phyloP scores from a whole-genome alignment of 1,284 basidiomycete species.

The Pterulicium gracile region DNA sequence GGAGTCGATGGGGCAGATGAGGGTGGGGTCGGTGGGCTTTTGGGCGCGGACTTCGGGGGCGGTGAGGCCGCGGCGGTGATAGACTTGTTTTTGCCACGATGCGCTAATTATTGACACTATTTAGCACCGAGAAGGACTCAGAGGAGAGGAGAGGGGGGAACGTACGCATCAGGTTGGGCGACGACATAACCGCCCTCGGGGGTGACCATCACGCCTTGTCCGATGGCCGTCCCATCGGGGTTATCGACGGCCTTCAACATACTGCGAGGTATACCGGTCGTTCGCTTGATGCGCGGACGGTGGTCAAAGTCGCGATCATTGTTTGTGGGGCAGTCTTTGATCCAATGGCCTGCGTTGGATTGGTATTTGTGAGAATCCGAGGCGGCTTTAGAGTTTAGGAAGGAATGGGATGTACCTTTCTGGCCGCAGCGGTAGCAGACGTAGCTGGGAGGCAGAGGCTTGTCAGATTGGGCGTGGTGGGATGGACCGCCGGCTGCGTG shows the following conservation, averaged over 20 bases:
- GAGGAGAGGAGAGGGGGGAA: constrained; percentile 12
- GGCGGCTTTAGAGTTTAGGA: constrained; percentile 17
- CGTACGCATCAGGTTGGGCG: constrained; percentile 86
- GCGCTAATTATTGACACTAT: constrained; percentile 34
- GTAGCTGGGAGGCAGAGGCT: constrained; percentile 83
- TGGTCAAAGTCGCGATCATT: constrained; percentile 93
- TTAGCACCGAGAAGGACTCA: constrained; percentile 4
- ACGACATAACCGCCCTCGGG: constrained; percentile 95
- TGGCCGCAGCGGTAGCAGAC: constrained; percentile 99
- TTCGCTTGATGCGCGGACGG: constrained; percentile 91
- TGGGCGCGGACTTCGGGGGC: constrained; percentile 79
- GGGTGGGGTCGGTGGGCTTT: constrained; percentile 64
- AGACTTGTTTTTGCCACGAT: constrained; percentile 88
- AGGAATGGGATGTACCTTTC: too few species aligned
- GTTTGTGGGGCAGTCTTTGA: constrained; percentile 97
- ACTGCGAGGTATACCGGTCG: constrained; percentile 94
- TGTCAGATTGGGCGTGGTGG: constrained; percentile 38
- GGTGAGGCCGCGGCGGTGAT: constrained; percentile 69
- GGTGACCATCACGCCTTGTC: constrained; percentile 90
- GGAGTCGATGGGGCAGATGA: constrained; percentile 83
- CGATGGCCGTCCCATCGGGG: constrained; percentile 62
- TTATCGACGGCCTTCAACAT: constrained; percentile 96
- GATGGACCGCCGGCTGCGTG: constrained; percentile 25
- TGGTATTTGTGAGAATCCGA: neutral
- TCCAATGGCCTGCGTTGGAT: constrained; percentile 80